Evolutionary conservation across 495 filamentous ascomycete genomes (phyloP).

Genomic region (Lichenothelia convexa): DNA sequence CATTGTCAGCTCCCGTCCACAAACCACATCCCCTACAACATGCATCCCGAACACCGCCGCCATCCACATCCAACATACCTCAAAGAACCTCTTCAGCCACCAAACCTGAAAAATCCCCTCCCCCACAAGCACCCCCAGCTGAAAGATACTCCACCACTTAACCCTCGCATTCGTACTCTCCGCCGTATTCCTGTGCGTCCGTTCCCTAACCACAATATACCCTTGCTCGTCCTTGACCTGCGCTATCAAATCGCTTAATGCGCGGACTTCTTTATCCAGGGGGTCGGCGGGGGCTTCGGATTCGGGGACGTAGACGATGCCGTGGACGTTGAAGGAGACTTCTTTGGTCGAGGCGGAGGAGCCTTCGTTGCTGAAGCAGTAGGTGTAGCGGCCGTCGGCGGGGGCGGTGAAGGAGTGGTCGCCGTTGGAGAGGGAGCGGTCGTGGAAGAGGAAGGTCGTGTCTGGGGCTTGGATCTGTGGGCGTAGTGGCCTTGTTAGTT

Average conservation of each 20-base stretch:
- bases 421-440: slow-evolving; percentile 66
- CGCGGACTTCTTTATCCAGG: slow-evolving; percentile 72
- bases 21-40: no score
- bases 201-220: slow-evolving; percentile 89
- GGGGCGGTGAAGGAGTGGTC: slow-evolving; percentile 82
- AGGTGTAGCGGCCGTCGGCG: slow-evolving; percentile 72
- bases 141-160: slow-evolving; percentile 99
- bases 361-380: slow-evolving; percentile 98
- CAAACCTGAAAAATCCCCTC: slow-evolving; percentile 97
- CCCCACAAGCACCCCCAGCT: slow-evolving; percentile 72
- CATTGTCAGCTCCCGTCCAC: no score
- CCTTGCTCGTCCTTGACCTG: slow-evolving; percentile 95
- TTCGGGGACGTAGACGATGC: slow-evolving; percentile 93
- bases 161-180: slow-evolving; percentile 94
- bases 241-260: slow-evolving; percentile 64
- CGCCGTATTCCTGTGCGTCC: slow-evolving; percentile 92
- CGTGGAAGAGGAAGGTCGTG: slow-evolving; percentile 52
- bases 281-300: slow-evolving; percentile 69
- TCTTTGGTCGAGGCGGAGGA: slow-evolving; percentile 87
- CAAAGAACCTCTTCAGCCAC: slow-evolving; percentile 98
- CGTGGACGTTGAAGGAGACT: slow-evolving; percentile 97
- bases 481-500: not conserved
- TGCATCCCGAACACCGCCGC: no score
- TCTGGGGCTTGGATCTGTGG: slow-evolving; percentile 66
- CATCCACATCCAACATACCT: slow-evolving; percentile 45